Conservation (phyloP, 2,329 filamentous ascomycete genomes). For the Phyllosticta citribraziliensis region DNA sequence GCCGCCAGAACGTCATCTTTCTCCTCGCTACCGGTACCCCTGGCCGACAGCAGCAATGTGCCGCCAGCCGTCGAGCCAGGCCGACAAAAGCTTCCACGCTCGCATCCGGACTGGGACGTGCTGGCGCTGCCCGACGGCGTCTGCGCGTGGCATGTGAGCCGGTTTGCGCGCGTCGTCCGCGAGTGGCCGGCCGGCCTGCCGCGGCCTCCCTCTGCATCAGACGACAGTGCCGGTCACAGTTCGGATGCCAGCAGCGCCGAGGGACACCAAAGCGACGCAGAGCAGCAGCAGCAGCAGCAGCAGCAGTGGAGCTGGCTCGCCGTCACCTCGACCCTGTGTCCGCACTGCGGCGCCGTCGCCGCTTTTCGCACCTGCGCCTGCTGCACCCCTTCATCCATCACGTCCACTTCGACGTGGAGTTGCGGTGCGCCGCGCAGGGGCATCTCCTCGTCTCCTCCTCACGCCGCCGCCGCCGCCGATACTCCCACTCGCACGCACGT, state of each 20-base stretch:
- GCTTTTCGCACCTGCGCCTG: conserved; percentile 20
- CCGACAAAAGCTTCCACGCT: neutral
- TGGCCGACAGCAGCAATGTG: neutral
- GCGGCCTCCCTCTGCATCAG: neutral
- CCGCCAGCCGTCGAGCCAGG: neutral
- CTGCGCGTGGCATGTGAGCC: conserved; percentile 26
- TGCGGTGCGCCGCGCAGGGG: neutral
- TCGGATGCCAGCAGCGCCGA: no score
- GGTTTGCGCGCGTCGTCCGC: conserved; percentile 16
- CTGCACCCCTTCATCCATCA: neutral
- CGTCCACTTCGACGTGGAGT: neutral
- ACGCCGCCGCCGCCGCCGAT: neutral
- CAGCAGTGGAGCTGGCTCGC: neutral
- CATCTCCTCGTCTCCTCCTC: neutral
- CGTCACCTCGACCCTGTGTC: conserved; percentile 24
- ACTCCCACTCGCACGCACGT: neutral
- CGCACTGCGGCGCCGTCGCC: conserved; percentile 24
- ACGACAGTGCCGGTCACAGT: neutral
- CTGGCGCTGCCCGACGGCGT: conserved; percentile 21
- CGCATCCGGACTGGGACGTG: conserved; percentile 12
- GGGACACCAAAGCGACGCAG: neutral
- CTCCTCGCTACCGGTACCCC: neutral
- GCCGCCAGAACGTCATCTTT: neutral
- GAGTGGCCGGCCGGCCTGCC: neutral
- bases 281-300: neutral